Percentiles rank a stretch among this genome's conserved stretches.
Conservation (phyloP, 805 yeast species). For the Ascoidea tarda region DNA sequence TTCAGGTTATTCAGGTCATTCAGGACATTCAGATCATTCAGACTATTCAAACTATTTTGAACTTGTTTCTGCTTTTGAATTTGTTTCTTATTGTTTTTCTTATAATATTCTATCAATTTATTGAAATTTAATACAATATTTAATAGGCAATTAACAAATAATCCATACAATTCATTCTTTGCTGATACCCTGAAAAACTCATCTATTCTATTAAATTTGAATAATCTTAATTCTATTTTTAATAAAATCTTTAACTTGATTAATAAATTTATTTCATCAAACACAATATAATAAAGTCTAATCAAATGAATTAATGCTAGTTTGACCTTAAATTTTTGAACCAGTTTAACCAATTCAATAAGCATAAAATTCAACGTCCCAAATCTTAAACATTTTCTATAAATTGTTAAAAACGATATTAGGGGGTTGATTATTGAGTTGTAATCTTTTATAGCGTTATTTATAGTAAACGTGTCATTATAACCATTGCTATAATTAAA, state of each 20-base stretch:
- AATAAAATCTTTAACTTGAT: too few species aligned
- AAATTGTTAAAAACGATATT: neutral
- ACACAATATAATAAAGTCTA: too few species aligned
- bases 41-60: too few species aligned
- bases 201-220: neutral
- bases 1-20: neutral
- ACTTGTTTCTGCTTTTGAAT: too few species aligned
- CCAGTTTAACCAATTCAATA: too few species aligned
- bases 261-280: neutral
- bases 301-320: neutral
- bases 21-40: too few species aligned
- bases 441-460: neutral
- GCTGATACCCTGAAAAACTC: neutral
- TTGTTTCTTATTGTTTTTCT: too few species aligned
- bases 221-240: too few species aligned
- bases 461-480: neutral
- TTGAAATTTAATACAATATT: too few species aligned
- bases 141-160: neutral
- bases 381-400: neutral
- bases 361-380: neutral
- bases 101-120: too few species aligned
- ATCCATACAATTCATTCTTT: neutral
- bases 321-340: too few species aligned
- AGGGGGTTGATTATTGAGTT: neutral
- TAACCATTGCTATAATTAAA: neutral